A percentile compares a stretch with the other conserved stretches of the same genome.
Conservation (phyloP, 148 eudicot species). For the Cornus kousa region DNA sequence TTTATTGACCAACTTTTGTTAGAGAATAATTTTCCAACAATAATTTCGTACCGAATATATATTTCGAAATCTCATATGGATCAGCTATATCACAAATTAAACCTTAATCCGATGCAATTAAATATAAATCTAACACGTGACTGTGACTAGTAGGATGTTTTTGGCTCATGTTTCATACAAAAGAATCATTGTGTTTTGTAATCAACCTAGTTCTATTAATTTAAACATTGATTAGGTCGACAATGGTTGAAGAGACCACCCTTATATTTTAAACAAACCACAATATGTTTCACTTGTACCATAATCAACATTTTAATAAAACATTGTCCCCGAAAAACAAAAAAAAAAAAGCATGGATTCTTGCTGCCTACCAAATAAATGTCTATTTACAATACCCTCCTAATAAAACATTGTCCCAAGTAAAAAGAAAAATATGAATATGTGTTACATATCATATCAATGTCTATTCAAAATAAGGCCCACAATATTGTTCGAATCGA, state of each 20-base stretch:
- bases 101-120: not conserved
- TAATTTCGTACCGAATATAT: too few species aligned
- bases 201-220: not conserved
- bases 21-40: not conserved
- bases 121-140: not conserved
- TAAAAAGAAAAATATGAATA: too few species aligned
- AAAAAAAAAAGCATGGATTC: too few species aligned
- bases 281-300: too few species aligned
- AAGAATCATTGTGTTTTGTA: constrained; percentile 6
- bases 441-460: too few species aligned
- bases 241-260: too few species aligned
- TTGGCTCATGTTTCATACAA: constrained; percentile 13
- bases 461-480: not conserved
- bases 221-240: constrained; percentile 5
- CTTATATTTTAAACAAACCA: too few species aligned
- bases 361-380: too few species aligned
- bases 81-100: not conserved
- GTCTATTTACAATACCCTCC: too few species aligned
- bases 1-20: not conserved
- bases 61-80: not conserved
- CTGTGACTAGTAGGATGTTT: not conserved
- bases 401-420: too few species aligned
- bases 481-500: not conserved
- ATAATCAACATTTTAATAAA: too few species aligned
- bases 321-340: too few species aligned